These are phyloP conservation scores for Pleurostoma richardsiae DNA, from an alignment of 2,329 filamentous ascomycete species.

Conservation along the genomic window DNA sequence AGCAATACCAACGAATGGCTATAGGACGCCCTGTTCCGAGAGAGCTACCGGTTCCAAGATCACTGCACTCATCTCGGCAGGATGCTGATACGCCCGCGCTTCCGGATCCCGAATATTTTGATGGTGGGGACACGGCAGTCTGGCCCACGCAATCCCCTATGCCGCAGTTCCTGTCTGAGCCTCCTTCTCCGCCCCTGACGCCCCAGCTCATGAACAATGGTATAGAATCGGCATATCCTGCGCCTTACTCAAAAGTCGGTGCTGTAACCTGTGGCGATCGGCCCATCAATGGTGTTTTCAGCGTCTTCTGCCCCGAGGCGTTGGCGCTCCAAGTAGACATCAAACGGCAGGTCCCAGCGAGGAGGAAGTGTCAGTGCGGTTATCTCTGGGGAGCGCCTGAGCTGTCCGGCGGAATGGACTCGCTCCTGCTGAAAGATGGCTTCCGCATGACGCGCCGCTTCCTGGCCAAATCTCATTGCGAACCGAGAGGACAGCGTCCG, in stretches of 20 bases:
- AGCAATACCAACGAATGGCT: conserved; percentile 28
- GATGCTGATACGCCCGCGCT: conserved; percentile 8
- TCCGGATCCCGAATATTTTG: conserved; percentile 10
- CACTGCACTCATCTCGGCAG: conserved; percentile 2
- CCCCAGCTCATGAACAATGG: conserved; percentile 17
- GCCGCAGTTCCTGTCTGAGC: conserved; percentile 15
- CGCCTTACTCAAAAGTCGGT: conserved; percentile 1
- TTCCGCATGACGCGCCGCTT: conserved; percentile 32
- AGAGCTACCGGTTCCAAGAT: conserved; percentile 15
- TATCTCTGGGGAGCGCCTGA: conserved; percentile 23
- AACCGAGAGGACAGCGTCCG: conserved; percentile 21
- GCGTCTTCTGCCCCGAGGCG: conserved; percentile 32
- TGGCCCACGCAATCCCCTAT: neutral
- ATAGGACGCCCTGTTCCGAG: conserved; percentile 21
- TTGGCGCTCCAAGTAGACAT: conserved; percentile 29
- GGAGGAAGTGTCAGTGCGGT: conserved; percentile 24
- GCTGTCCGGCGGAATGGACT: conserved; percentile 9
- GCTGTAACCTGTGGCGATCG: conserved; percentile 9
- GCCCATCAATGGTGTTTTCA: conserved; percentile 31
- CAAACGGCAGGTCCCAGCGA: conserved; percentile 10
- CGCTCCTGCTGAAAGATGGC: conserved; percentile 27
- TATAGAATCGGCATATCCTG: conserved; percentile 12
- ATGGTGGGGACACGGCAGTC: conserved; percentile 10
- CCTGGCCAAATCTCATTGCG: conserved; percentile 33
- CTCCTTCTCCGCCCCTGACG: conserved; percentile 25